A percentile compares a stretch with the other conserved stretches of the same genome.
phyloP scores from a whole-genome alignment of 176 grass and related monocot genomes.

The Hyparrhenia diplandra region DNA sequence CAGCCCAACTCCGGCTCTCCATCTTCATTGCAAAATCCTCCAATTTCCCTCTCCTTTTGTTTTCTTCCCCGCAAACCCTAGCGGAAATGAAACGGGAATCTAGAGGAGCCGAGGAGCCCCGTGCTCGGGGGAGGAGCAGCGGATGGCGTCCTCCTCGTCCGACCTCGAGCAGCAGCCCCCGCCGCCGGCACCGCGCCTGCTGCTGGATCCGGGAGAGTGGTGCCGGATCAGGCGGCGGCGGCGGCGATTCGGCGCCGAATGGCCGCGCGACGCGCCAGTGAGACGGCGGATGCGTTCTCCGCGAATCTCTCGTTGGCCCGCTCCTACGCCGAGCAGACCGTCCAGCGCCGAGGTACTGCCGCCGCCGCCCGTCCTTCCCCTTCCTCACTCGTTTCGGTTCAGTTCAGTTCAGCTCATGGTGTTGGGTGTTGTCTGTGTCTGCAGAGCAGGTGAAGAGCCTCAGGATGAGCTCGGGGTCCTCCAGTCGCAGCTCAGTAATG shows the following conservation, averaged over 20 bases:
- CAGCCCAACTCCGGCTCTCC: not conserved
- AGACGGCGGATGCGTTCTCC: not conserved
- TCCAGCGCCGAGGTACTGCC: constrained; percentile 4
- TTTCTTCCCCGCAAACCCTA: no score
- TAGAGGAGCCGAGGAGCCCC: no score
- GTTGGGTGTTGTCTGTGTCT: not conserved
- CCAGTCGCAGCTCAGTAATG: constrained; percentile 28
- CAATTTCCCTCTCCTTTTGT: no score
- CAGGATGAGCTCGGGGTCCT: constrained; percentile 32
- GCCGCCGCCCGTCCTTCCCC: not conserved
- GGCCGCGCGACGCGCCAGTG: constrained; percentile 7
- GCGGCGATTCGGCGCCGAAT: not conserved
- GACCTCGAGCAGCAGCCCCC: not conserved
- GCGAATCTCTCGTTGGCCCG: not conserved
- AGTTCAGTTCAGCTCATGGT: no score
- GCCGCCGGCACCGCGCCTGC: not conserved
- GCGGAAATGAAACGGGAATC: no score
- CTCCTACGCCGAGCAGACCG: constrained; percentile 8
- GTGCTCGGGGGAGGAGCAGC: not conserved
- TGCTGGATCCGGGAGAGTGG: not conserved
- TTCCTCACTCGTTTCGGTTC: no score
- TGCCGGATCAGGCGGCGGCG: constrained; percentile 3
- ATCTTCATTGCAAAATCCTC: no score
- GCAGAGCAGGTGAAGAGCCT: constrained; percentile 44
- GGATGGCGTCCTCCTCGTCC: not conserved